Base-by-base conservation (phyloP, 257 asterid species). In the Solanum pimpinellifolium region DNA sequence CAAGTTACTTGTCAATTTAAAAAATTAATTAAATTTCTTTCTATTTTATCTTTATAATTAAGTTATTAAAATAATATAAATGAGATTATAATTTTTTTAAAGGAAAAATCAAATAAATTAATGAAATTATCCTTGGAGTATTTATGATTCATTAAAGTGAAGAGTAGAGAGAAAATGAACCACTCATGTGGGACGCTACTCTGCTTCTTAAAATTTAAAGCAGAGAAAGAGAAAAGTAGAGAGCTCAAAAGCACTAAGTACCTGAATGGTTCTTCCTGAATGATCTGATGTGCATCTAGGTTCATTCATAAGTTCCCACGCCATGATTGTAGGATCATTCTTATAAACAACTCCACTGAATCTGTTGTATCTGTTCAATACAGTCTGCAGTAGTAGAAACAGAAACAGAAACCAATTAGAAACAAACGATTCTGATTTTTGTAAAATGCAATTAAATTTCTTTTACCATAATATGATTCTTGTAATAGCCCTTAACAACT, bases 231-330 rank as follows among this genome's bases (percentile, higher is more conserved):
- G 7, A 16, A 18, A 83, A 21, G 46, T 9, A 72, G 11, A 72
- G 47, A 35, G 80, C 46, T 20, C 81, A 37, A 74, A 73, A 74
- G 5, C 37, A 80, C 37, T 2, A 86, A 46, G 56, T 75, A 94
- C 98, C 98, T 95, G 99, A 81, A 97, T 94, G 60, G 95, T 94
- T 69, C 85, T 92, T 89, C 98, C 99, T 9, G 98, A 93, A 37
- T 95, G 93, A 93, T 97, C 98, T 78, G 98, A 91, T 69, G 95
- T 89, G 93, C 98, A 97, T 91, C 98, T 93, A 9, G 98, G 98
- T 90, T 97, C 98, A 92, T 95, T 95, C 95, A 95, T 95, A 60
- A 97, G 98, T 83, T 97, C 99, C 99, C 99, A 97, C 2, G 99
- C 98, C 99, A 97, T 97, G 77, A 97, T 97, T 87, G 98, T 95